A percentile compares a stretch with the other conserved stretches of the same genome.
Evolutionary conservation across 108 stramenopile genomes (phyloP).

Genomic region (Fragilariopsis cylindrus): DNA sequence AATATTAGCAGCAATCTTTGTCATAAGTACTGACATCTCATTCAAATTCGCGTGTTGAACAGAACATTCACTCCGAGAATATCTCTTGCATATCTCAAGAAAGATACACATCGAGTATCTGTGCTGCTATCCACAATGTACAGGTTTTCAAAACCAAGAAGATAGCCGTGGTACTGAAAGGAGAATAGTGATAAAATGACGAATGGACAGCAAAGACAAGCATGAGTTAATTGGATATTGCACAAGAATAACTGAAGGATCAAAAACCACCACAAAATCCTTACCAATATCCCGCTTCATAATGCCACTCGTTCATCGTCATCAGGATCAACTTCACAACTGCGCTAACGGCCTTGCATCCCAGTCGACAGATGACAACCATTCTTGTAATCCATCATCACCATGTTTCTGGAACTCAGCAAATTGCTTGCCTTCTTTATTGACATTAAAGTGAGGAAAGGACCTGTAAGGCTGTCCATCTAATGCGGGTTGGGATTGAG

Average conservation of each 20-base stretch:
- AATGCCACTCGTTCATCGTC: conserved; percentile 32
- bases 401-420: background rate
- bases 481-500: conserved; percentile 5
- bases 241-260: background rate
- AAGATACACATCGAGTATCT: conserved; percentile 5
- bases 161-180: conserved; percentile 21
- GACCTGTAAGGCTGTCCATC: conserved; percentile 14
- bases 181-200: background rate
- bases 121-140: conserved; percentile 27
- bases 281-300: conserved; percentile 7
- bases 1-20: conserved; percentile 6
- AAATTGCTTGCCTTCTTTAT: background rate
- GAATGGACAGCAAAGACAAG: background rate
- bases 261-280: background rate
- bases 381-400: background rate
- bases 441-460: conserved; percentile 15
- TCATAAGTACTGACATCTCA: background rate
- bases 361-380: conserved; percentile 6
- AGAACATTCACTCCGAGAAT: conserved; percentile 21
- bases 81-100: conserved; percentile 14
- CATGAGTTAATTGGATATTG: too few relatives aligned
- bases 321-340: conserved; percentile 26
- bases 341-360: background rate
- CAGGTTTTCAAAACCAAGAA: conserved; percentile 28
- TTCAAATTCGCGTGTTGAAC: conserved; percentile 13